These are phyloP conservation scores for Omphalotus olearius DNA, from an alignment of 1,284 basidiomycete species.

Conservation along the genomic window DNA sequence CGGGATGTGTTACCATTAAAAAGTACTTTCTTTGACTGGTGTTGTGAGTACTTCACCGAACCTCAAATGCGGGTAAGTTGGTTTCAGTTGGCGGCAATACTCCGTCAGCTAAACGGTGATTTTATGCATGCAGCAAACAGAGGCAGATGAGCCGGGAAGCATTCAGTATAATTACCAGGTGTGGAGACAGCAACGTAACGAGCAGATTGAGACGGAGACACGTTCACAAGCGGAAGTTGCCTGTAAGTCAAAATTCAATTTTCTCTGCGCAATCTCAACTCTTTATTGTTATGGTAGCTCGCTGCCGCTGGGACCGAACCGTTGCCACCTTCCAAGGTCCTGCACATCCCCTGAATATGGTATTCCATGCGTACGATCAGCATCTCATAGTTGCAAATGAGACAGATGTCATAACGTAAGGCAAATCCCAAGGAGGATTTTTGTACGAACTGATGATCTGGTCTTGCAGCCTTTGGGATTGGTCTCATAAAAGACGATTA, in stretches of 20 bases:
- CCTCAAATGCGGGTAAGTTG: constrained; percentile 90
- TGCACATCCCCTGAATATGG: constrained; percentile 73
- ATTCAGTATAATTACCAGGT: constrained; percentile 93
- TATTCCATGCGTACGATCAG: constrained; percentile 91
- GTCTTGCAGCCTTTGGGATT: constrained; percentile 84
- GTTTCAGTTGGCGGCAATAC: neutral
- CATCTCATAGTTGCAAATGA: constrained; percentile 88
- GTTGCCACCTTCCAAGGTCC: constrained; percentile 72
- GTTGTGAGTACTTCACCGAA: constrained; percentile 96
- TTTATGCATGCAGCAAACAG: constrained; percentile 64
- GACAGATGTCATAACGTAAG: constrained; percentile 80
- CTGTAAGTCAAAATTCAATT: constrained; percentile 44
- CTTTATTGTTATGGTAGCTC: constrained; percentile 28
- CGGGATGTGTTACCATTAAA: constrained; percentile 82
- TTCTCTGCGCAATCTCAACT: neutral
- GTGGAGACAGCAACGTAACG: constrained; percentile 92
- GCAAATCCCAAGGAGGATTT: constrained; percentile 12
- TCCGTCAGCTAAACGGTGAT: constrained; percentile 6
- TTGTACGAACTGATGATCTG: neutral
- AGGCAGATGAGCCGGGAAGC: constrained; percentile 94
- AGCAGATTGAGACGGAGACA: constrained; percentile 74
- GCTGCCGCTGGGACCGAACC: constrained; percentile 75
- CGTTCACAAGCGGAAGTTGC: constrained; percentile 66
- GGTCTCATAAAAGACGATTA: constrained; percentile 78
- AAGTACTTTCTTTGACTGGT: constrained; percentile 94